phyloP scores from a whole-genome alignment of 805 yeast species.

The Saturnispora mendoncae region DNA sequence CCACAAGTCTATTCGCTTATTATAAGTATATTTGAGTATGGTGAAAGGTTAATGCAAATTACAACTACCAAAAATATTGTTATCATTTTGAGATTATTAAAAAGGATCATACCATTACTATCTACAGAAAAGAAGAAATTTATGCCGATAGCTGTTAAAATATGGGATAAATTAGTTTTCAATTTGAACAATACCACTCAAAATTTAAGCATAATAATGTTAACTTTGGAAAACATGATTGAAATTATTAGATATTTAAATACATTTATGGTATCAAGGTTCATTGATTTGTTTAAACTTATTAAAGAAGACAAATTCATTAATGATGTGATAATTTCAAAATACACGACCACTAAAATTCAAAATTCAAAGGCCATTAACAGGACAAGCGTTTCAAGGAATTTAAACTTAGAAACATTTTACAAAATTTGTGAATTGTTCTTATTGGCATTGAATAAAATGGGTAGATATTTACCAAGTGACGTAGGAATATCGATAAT shows the following conservation, averaged over 20 bases:
- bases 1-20: constrained; percentile 47
- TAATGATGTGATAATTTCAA: constrained; percentile 9
- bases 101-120: constrained; percentile 40
- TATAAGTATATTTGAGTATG: constrained; percentile 55
- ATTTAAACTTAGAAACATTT: constrained; percentile 22
- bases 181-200: constrained; percentile 14
- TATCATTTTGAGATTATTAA: constrained; percentile 42
- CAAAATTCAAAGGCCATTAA: constrained; percentile 10
- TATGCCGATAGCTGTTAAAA: constrained; percentile 41
- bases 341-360: constrained; percentile 8
- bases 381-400: constrained; percentile 22
- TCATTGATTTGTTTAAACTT: constrained; percentile 32
- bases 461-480: constrained; percentile 36
- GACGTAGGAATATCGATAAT: constrained; percentile 31
- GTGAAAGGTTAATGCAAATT: constrained; percentile 51
- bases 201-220: constrained; percentile 25
- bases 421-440: constrained; percentile 27
- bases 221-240: constrained; percentile 24
- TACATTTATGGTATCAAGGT: constrained; percentile 38
- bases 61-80: constrained; percentile 49
- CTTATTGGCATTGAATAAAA: constrained; percentile 29
- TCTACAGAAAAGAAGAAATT: constrained; percentile 39
- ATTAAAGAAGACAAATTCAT: constrained; percentile 10
- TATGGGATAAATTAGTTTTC: constrained; percentile 40
- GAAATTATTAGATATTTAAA: constrained; percentile 32